Evolutionary conservation across 2,329 filamentous ascomycete species (phyloP), one percentile per base, ranked within the genome.

Genomic region (Colletotrichum echinochloae): DNA sequence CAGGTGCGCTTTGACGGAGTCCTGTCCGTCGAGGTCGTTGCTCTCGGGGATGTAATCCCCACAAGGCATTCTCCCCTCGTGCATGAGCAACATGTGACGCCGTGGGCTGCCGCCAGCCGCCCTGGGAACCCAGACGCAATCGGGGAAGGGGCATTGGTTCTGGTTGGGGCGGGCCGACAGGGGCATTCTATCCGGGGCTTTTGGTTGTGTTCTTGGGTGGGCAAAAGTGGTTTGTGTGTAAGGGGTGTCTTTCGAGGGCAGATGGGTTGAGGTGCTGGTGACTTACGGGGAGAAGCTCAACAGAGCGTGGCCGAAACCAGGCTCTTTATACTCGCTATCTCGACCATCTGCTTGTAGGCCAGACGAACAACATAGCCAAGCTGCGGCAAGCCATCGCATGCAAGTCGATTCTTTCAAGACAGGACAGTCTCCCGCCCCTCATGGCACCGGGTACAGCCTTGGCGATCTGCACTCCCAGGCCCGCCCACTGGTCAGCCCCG

Each of bases 51-150:
- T n/a, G 33, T 35, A 26, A 8, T 26, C 52, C n/a, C 33, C 52
- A 11, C 52, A 37, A n/a, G 52, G n/a, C 52, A 26, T 37, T 23
- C 18, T 5, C 8, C 12, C 5, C 12, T 8, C 7, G 23, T 55
- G 52, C 2, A 1, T 5, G 2, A 0, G 23, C 33, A 1, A 1
- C 2, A 26, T 8, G n/a, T 55, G 52, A 26, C 9, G 28, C 5
- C 23, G 1, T 9, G 18, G 6, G 35, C 30, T 1, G 1, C 1
- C 1, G 12, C 52, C 52, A 23, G 30, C 1, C 3, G 9, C 1
- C 14, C 33, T 55, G 33, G 33, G 1, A 5, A 8, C 0, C 33
- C 33, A 55, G 33, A 1, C 1, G 20, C 33, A 37, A 26, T 33
- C 11, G 2, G 11, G 0, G 51, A 37, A 5, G n/a, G 52, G 20